phyloP scores from a whole-genome alignment of 345 rosid genomes.

The Citrus hindsii region DNA sequence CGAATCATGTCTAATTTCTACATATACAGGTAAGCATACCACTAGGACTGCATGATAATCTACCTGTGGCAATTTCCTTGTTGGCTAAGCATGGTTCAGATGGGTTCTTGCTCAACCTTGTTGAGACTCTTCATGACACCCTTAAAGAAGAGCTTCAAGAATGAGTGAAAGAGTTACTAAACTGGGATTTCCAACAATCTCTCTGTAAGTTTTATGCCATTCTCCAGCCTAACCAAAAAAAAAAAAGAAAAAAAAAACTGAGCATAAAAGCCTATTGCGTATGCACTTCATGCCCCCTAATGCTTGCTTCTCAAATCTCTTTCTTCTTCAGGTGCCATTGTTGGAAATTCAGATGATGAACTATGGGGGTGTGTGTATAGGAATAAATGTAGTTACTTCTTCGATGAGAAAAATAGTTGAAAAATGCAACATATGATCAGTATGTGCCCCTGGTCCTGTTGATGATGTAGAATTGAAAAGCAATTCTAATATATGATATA shows the following conservation, averaged over 20 bases:
- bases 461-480: not conserved
- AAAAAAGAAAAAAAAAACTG: too few relatives aligned
- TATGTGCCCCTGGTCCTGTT: not conserved
- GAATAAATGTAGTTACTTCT: not conserved
- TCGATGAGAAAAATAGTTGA: not conserved
- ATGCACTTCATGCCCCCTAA: not conserved
- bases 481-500: too few relatives aligned
- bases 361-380: not conserved
- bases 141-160: constrained; percentile 29
- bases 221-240: not conserved
- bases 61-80: constrained; percentile 65
- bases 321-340: not conserved
- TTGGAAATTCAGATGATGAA: not conserved
- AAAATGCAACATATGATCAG: not conserved
- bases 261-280: not conserved
- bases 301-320: not conserved
- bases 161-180: not conserved
- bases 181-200: not conserved
- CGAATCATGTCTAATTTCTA: not conserved
- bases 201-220: not conserved
- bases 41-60: constrained; percentile 47
- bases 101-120: constrained; percentile 60
- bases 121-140: constrained; percentile 43
- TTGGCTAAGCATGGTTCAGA: constrained; percentile 77
- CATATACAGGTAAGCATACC: constrained; percentile 65